A percentile compares a stretch with the other conserved stretches of the same genome.
These are phyloP conservation scores for Aspergillus arachidicola DNA, from an alignment of 2,329 filamentous ascomycete genomes.

Conservation along the genomic window DNA sequence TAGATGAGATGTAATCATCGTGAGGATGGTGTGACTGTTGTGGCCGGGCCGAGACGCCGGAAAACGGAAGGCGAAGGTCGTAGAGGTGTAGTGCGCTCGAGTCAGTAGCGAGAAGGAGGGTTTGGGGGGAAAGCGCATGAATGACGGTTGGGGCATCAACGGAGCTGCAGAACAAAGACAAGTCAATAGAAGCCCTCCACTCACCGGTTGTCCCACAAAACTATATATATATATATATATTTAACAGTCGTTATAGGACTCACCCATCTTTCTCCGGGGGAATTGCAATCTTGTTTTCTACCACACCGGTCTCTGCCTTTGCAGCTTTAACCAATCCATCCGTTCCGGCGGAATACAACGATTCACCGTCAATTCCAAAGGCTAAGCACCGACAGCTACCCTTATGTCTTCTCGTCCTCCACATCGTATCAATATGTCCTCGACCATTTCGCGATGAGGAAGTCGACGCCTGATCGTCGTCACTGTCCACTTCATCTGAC, in stretches of 20 bases:
- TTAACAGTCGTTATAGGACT: slow-evolving; percentile 19
- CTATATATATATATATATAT: background rate
- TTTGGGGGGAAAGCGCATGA: slow-evolving; percentile 82
- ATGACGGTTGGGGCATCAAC: slow-evolving; percentile 78
- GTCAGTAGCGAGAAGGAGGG: slow-evolving; percentile 85
- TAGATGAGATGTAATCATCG: slow-evolving; percentile 86
- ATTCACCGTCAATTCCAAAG: slow-evolving; percentile 76
- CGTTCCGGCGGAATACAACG: slow-evolving; percentile 63
- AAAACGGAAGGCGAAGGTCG: slow-evolving; percentile 69
- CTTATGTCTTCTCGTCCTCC: slow-evolving; percentile 89
- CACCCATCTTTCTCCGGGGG: slow-evolving; percentile 54
- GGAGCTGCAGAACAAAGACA: slow-evolving; percentile 27
- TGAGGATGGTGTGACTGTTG: slow-evolving; percentile 84
- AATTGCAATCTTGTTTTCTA: slow-evolving; percentile 79
- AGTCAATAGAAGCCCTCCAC: background rate
- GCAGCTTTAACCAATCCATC: slow-evolving; percentile 67
- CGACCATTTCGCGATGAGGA: slow-evolving; percentile 61
- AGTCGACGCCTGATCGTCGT: slow-evolving; percentile 49
- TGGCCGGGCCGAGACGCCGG: slow-evolving; percentile 63
- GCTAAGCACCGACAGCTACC: slow-evolving; percentile 84
- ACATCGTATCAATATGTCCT: slow-evolving; percentile 77
- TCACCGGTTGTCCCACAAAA: background rate
- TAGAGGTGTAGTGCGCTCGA: slow-evolving; percentile 85
- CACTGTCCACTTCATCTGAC: slow-evolving; percentile 55
- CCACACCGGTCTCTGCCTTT: slow-evolving; percentile 61